phyloP scores from a whole-genome alignment of 2,329 filamentous ascomycete species.

The Ascochyta lentis region DNA sequence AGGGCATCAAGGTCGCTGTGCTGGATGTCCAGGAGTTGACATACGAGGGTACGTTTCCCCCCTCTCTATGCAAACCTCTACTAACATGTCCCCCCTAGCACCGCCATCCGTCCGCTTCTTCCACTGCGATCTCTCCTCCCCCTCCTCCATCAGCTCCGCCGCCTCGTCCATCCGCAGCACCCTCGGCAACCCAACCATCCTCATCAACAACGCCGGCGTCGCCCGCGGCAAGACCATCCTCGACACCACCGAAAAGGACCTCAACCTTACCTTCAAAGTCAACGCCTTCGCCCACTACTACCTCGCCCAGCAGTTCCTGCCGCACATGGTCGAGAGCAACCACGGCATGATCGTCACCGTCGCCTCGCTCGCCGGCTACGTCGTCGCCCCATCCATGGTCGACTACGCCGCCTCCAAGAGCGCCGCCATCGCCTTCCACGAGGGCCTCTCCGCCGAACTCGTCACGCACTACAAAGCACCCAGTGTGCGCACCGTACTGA shows the following conservation, averaged over 20 bases:
- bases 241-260: conserved; percentile 61
- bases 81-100: conserved; percentile 39
- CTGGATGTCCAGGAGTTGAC: conserved; percentile 71
- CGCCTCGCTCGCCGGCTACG: conserved; percentile 68
- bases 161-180: conserved; percentile 61
- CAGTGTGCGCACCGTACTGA: conserved; percentile 69
- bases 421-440: conserved; percentile 71
- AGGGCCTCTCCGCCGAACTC: conserved; percentile 58
- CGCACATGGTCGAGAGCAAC: conserved; percentile 66
- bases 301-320: conserved; percentile 71
- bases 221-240: conserved; percentile 68
- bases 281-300: conserved; percentile 73
- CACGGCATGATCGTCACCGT: conserved; percentile 78
- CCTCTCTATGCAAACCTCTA: not conserved
- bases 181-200: conserved; percentile 70
- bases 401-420: conserved; percentile 74
- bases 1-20: conserved; percentile 71
- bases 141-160: conserved; percentile 59
- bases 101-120: conserved; percentile 68
- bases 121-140: conserved; percentile 72
- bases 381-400: conserved; percentile 67
- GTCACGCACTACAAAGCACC: conserved; percentile 66
- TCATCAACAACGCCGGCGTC: conserved; percentile 76
- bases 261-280: conserved; percentile 73
- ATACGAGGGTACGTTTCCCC: conserved; percentile 51